Evolutionary conservation across 139 green algal species (phyloP), one percentile per base, ranked within the genome.

Genomic region (Closterium sp.): DNA sequence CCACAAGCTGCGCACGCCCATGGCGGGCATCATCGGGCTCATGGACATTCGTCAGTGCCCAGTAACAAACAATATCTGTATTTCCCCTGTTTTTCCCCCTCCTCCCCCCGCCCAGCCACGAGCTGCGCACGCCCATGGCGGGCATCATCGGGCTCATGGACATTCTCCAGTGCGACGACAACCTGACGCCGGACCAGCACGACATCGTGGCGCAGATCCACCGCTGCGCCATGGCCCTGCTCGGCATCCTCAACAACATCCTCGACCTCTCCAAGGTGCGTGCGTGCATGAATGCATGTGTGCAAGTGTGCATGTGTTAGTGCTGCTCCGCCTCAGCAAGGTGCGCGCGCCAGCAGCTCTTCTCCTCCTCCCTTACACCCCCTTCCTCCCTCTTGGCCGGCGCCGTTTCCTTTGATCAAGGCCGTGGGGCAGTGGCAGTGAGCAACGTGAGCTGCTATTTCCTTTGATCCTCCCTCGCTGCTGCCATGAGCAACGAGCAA

Each of bases 1-100:
- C 34, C 95, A 96, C 38, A 95, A 96, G 92, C 94, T 96, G 76
- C 33, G 88, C 3, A 95, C 95, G 33, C 95, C 95, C 28, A 94
- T 96, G 33, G 90, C 93, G 36, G 95, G 95, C 76, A 96, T 96
- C 36, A 87, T 96, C 30, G 95, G 95, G 55, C 55, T 76, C 16
- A 76, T 76, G 55, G 55, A 28, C 55, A 28, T 76, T 23, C 23
- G n/a, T 19, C 84, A 76, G 55, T 66, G 43, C 43, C n/a, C n/a
- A 34, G 89, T 31, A 16, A 21, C 55, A 76, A 76, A 28, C 55
- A 28, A 3, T 12, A 2, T 86, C 83, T 34, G 8, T 86, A 1
- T 12, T 21, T 86, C 83, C 30, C 83, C 5, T 9, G 8, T 85
- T 28, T 28, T 8, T 28, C 81, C n/a, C 81, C 8, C 81, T 28